A percentile compares a stretch with the other conserved stretches of the same genome.
phyloP scores from a whole-genome alignment of 83 land plant genomes.

The Diphasiastrum complanatum region DNA sequence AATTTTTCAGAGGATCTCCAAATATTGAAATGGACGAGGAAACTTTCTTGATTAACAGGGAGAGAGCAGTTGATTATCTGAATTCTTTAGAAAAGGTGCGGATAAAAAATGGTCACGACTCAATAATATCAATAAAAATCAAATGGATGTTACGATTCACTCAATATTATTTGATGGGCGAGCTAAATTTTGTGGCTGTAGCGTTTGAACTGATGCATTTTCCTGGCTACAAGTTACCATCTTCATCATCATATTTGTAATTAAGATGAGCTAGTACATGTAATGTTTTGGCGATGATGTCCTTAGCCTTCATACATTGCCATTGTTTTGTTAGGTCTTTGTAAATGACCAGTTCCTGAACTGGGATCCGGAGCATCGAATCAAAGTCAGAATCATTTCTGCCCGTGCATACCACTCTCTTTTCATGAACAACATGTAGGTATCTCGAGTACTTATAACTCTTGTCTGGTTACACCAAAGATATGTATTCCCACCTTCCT shows the following conservation, averaged over 20 bases:
- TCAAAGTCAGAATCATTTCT: constrained; percentile 30
- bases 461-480: neutral
- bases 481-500: too few relatives aligned
- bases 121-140: too few relatives aligned
- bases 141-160: too few relatives aligned
- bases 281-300: too few relatives aligned
- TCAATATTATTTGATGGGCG: too few relatives aligned
- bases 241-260: too few relatives aligned
- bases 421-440: constrained; percentile 34
- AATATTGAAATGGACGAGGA: constrained; percentile 33
- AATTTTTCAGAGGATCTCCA: constrained; percentile 23
- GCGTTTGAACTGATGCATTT: too few relatives aligned
- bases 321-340: constrained; percentile 9
- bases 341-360: constrained; percentile 32
- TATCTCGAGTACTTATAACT: neutral
- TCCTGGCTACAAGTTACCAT: too few relatives aligned
- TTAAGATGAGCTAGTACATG: too few relatives aligned
- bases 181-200: too few relatives aligned
- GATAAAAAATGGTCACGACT: neutral
- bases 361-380: constrained; percentile 30
- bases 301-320: too few relatives aligned
- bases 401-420: constrained; percentile 32
- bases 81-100: constrained; percentile 28
- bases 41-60: constrained; percentile 28
- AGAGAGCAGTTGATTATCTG: constrained; percentile 30